A percentile compares a stretch with the other conserved stretches of the same genome.
Evolutionary conservation across 306 rosid genomes (phyloP).

Genomic region (Sphenostylis stenocarpa): DNA sequence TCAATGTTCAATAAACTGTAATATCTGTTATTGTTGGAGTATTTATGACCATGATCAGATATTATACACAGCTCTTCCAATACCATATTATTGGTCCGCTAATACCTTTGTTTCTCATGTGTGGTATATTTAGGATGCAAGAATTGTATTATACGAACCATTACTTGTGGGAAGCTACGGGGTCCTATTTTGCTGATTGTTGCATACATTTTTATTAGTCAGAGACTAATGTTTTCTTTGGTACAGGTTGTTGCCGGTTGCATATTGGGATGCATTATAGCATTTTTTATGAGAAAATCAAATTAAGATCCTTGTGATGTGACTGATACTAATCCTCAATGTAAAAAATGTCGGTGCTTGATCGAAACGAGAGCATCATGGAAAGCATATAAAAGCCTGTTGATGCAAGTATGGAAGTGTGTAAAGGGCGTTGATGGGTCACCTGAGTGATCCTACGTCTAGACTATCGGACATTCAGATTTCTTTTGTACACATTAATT

Average conservation of each 20-base stretch:
- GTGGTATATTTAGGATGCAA: background rate
- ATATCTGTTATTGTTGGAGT: background rate
- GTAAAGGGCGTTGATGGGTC: constrained; percentile 21
- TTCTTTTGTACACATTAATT: constrained; percentile 26
- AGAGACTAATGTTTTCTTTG: constrained; percentile 1
- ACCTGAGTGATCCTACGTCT: constrained; percentile 20
- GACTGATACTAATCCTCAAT: constrained; percentile 17
- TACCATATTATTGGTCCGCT: background rate
- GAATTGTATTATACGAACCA: background rate
- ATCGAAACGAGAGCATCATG: constrained; percentile 10
- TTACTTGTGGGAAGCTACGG: background rate
- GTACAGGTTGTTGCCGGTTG: constrained; percentile 84
- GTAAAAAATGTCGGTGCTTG: constrained; percentile 14
- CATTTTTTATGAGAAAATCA: constrained; percentile 50
- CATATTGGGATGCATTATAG: constrained; percentile 72
- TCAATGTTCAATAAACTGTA: constrained; percentile 4
- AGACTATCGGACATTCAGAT: background rate
- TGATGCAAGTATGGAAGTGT: constrained; percentile 30
- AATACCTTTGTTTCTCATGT: background rate
- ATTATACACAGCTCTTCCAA: background rate
- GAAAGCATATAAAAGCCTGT: constrained; percentile 1
- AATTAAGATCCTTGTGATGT: constrained; percentile 26
- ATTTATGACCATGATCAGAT: background rate
- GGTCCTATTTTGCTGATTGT: constrained; percentile 1
- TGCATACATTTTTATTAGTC: background rate